Base-by-base conservation (phyloP, 2,329 filamentous ascomycete species). In the Aspergillus caelatus region DNA sequence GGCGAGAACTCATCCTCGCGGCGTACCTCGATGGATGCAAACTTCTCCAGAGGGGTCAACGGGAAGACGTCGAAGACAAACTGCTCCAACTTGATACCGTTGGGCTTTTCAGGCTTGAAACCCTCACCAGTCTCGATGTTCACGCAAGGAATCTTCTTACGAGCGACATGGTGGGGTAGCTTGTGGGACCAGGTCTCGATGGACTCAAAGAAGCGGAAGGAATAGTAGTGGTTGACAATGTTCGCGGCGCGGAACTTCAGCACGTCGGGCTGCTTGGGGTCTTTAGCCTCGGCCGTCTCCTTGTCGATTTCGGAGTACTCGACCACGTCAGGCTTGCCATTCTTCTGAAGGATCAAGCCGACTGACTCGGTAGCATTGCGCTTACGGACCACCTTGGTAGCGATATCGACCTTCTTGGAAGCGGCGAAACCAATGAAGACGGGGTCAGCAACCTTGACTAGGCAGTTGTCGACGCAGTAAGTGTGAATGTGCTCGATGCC, bases 171-270 rank as follows among this genome's bases (percentile, higher is more conserved):
- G 79, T 98, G 95, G 19, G 94, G 94, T 58, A 99, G 87, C 78
- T 90, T 88, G 81, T 93, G 86, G 21, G 88, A 89, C 92, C 93
- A 97, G 71, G 88, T 82, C 62, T 95, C 93, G 71, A 97, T 97
- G 67, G 88, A 90, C 79, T 97, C 91, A 56, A 99, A 86, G 86
- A 97, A 98, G 70, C 86, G 83, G 84, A 94, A 94, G 54, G 93
- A 96, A 84, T 99, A 99, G 87, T 98, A 99, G 86, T 99, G 95
- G 85, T 99, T 99, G 82, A 99, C 95, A 72, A 99, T 99, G 84
- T 99, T 99, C 75, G 94, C 95, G 62, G 95, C 94, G 66, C 95
- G 91, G 89, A 97, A 98, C 81, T 94, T 96, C 76, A 99, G 89
- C 60, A 97, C 84, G 62, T 88, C 89, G 3, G 88, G 84, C 74